A percentile compares a stretch with the other conserved stretches of the same genome.
phyloP scores from a whole-genome alignment of 2,329 filamentous ascomycete genomes.

The Verticillium dahliae region DNA sequence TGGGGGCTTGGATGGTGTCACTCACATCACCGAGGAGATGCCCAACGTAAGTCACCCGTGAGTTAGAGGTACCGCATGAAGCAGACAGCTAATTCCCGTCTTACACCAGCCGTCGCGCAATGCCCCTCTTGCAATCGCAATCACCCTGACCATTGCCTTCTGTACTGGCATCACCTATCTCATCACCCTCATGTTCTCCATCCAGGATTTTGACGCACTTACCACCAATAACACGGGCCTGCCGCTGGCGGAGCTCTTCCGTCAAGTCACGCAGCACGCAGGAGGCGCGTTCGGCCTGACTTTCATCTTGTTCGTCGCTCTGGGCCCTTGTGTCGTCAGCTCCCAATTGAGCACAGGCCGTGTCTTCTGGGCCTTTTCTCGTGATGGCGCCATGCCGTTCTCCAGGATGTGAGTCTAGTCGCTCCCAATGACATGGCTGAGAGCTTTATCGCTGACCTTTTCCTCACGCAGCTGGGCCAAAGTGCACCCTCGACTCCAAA shows the following conservation, averaged over 20 bases:
- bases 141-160: constrained; percentile 43
- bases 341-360: constrained; percentile 26
- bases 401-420: constrained; percentile 18
- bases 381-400: constrained; percentile 33
- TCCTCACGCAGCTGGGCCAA: constrained; percentile 21
- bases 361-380: constrained; percentile 34
- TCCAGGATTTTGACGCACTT: constrained; percentile 38
- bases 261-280: constrained; percentile 30
- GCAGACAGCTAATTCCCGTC: not conserved
- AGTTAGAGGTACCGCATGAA: not conserved
- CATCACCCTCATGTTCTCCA: constrained; percentile 43
- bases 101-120: constrained; percentile 24
- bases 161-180: constrained; percentile 41
- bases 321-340: constrained; percentile 32
- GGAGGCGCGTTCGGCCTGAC: constrained; percentile 33
- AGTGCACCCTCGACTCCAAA: constrained; percentile 24
- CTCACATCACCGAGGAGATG: constrained; percentile 46
- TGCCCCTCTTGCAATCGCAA: constrained; percentile 29
- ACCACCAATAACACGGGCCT: constrained; percentile 33
- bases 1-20: constrained; percentile 38
- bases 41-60: constrained; percentile 29
- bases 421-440: too few species aligned
- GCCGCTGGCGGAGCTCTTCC: constrained; percentile 38
- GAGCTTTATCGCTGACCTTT: too few species aligned
- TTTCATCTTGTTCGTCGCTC: constrained; percentile 33